phyloP scores from a whole-genome alignment of 805 yeast genomes.

The Metschnikowia santaceciliae region DNA sequence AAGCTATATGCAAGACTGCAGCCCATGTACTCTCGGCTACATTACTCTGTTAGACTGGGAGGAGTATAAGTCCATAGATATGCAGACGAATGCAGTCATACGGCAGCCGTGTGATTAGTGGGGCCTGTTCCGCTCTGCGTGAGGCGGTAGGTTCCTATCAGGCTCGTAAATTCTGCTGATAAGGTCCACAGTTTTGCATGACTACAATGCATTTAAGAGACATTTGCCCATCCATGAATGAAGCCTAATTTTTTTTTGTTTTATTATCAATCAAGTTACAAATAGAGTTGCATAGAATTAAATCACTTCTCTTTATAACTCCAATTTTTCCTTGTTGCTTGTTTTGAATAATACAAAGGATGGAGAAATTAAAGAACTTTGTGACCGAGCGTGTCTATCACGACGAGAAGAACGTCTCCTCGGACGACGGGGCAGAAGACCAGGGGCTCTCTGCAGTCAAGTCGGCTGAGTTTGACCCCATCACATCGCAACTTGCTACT shows the following conservation, averaged over 20 bases:
- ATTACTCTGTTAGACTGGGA: neutral
- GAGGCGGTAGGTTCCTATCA: neutral
- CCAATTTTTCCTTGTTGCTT: neutral
- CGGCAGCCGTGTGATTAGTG: conserved; percentile 3
- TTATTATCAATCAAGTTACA: neutral
- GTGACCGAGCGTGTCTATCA: conserved; percentile 8
- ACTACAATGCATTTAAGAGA: conserved; percentile 1
- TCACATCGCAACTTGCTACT: conserved; percentile 13
- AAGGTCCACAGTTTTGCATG: conserved; percentile 4
- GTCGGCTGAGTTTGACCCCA: conserved; percentile 18
- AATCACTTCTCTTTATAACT: neutral
- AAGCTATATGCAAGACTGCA: neutral
- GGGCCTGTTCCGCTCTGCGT: neutral
- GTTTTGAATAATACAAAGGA: conserved; percentile 4
- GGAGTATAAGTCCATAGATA: neutral
- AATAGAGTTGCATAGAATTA: neutral
- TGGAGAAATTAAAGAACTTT: conserved; percentile 17
- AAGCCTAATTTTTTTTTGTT: neutral
- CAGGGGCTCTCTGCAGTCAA: conserved; percentile 12
- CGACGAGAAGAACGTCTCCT: conserved; percentile 14
- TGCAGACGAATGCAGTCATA: neutral
- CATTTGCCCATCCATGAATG: neutral
- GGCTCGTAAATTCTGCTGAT: conserved; percentile 4
- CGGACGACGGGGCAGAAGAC: conserved; percentile 5
- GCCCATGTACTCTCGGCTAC: neutral